Conservation (phyloP, 2,329 filamentous ascomycete genomes). For the Venturia aucupariae region DNA sequence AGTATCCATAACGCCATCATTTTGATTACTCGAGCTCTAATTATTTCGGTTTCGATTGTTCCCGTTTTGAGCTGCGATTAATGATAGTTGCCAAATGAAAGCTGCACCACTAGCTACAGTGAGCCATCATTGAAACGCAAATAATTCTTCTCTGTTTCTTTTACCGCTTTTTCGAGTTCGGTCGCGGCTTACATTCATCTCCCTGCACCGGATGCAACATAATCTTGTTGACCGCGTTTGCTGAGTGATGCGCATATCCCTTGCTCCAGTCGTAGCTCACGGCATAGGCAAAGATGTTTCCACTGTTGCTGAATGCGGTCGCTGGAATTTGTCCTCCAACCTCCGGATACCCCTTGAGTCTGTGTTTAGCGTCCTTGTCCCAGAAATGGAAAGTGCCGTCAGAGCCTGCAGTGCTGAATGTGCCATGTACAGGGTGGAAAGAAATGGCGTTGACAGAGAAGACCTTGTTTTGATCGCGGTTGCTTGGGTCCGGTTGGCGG, state of each 20-base stretch:
- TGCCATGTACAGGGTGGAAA: slow-evolving; percentile 93
- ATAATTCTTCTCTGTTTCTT: neutral
- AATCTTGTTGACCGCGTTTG: slow-evolving; percentile 41
- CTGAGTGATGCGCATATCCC: slow-evolving; percentile 78
- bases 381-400: slow-evolving; percentile 97
- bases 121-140: neutral
- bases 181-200: slow-evolving; percentile 43
- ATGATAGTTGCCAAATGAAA: neutral
- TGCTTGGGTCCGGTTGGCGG: slow-evolving; percentile 60
- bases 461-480: slow-evolving; percentile 69
- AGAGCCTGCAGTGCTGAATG: slow-evolving; percentile 92
- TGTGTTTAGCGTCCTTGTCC: slow-evolving; percentile 56
- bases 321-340: slow-evolving; percentile 71
- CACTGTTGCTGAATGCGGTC: slow-evolving; percentile 83
- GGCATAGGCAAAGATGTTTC: slow-evolving; percentile 54
- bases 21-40: neutral
- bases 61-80: neutral
- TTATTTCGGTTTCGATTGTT: neutral
- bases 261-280: slow-evolving; percentile 98
- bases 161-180: slow-evolving; percentile 34
- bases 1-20: neutral
- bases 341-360: slow-evolving; percentile 55
- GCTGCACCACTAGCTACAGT: neutral
- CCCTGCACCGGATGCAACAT: slow-evolving; percentile 40
- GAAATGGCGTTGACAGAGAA: slow-evolving; percentile 95